Evolutionary conservation across 495 filamentous ascomycete genomes (phyloP), one percentile per base, ranked within the genome.

Genomic region (Penicillium paradoxum): DNA sequence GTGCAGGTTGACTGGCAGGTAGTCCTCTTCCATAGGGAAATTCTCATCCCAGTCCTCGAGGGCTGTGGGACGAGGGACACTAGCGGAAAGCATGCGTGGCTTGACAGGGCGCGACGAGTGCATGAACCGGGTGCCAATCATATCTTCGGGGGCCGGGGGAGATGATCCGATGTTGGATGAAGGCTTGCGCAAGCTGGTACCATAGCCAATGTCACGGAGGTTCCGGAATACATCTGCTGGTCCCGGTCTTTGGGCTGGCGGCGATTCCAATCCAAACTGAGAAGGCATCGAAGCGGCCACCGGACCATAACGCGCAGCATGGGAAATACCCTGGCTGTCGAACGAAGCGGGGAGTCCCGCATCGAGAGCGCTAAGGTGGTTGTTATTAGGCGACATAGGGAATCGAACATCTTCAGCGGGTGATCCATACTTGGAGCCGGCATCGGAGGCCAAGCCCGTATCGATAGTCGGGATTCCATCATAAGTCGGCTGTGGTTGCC

Each of bases 281-380:
- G 90, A 87, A 1, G 93, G 93, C 30, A 98, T 85, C 1, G 93
- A 97, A 7, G 92, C 87, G 11, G 92, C 92, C 58, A 95, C 90
- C 0, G 93, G 90, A 1, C 90, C 95, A 63, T 90, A 88, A 45
- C 91, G 81, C 21, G 93, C 92, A 48, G 88, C 88, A 62, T 90
- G 87, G 6, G 91, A 96, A 17, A 96, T 89, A 38, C 93, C 93
- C 58, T 97, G 91, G 62, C 90, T 95, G 66, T 97, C 95, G 64
- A 98, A 97, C 1, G 93, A 97, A 10, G 90, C 90, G 8, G 93
- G 93, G 21, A 98, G 82, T 2, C 90, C 90, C 6, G 91, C 95
- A 75, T 98, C 93, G 17, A 97, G 80, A n/a, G 90, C 89, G 39
- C 83, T 95, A 37, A 91, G 79, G 73, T 82, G 69, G 67, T 79